Evolutionary conservation across 2,329 filamentous ascomycete genomes (phyloP), one percentile per base, ranked within the genome.

Genomic region (Penicillium sp.): DNA sequence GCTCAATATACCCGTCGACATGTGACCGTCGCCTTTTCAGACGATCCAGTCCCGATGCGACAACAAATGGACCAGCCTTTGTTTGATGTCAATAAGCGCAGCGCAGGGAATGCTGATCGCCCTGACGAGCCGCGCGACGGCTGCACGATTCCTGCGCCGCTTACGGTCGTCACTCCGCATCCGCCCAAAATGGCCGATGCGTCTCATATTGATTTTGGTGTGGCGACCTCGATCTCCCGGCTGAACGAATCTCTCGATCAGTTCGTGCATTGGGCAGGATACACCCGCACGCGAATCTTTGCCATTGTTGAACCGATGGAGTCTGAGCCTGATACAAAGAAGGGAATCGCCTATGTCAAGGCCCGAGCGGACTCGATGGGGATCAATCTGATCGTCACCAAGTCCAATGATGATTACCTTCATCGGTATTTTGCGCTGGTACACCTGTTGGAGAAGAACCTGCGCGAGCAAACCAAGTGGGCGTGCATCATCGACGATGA

Each of bases 401-500:
- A 64, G 43, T 66, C 64, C 5, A 54, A 62, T 1, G 65, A 68
- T 34, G 62, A 69, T 48, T 71, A 70, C 46, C 62, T 69, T 36
- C 60, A 80, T 51, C 77, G 79, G 35, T 80, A 83, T 58, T 82
- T 83, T 59, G 72, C 77, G 9, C 70, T 83, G 9, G 63, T 83
- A 7, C 67, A 73, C 27, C 69, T 77, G 34, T 71, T 83, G 50
- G 64, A 78, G 25, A 60, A 70, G 25, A 66, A 73, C 43, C 62
- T 69, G 29, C 71, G 66, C 8, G 62, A 72, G 0, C 57, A 69
- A 11, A 80, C 78, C 0, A 66, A 70, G 29, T 84, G 81, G 80
- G 72, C 75, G 11, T 76, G 73, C 39, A 69, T 83, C 42, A 73
- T 83, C 34, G 80, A 84, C 58, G 81, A 84, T 57, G 81, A 84